Evolutionary conservation across 331 rosid genomes (phyloP), one percentile per base, ranked within the genome.

Genomic region (Pyrus hybrid): DNA sequence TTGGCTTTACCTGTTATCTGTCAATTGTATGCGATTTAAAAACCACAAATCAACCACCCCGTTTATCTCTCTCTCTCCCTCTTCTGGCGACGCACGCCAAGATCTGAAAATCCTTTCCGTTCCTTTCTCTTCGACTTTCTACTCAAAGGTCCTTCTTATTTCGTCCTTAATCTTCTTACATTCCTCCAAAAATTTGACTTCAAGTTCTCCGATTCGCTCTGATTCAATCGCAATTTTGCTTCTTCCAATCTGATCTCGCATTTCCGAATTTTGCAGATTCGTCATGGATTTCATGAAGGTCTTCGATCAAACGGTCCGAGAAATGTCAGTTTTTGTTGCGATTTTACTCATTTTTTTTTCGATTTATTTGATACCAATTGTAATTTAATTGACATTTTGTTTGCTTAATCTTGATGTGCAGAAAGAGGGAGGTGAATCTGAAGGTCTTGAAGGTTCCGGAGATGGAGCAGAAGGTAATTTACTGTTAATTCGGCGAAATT

Each of bases 231-330:
- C 22, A 65, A 56, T 61, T 43, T 8, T 13, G 21, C 8, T 8
- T 56, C 11, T 66, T 56, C 32, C 43, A 58, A 22, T 67, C 70
- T 60, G 13, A 35, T 71, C 66, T 2, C 72, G 5, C 71, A 62
- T 32, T 70, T 70, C 68, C 61, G 16, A 62, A 9, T 67, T 76
- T 72, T 70, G 81, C 87, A 83, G 89, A 91, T 88, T 87, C 80
- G 71, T 70, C 84, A 95, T 95, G 99, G 99, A 95, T 95, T 90
- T 95, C 85, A 92, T 95, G 96, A 95, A 95, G 92, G 99, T 89
- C 37, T 71, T 95, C 84, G 99, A 95, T 90, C 99, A 95, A 83
- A 95, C 99, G 35, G 99, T 95, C 80, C 96, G 97, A 77, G 99
- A 95, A 92, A 90, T 95, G 97, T 87, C 75, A 86, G 90, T 77